phyloP scores from a whole-genome alignment of 2,329 filamentous ascomycete genomes.

The Colletotrichum phormii region DNA sequence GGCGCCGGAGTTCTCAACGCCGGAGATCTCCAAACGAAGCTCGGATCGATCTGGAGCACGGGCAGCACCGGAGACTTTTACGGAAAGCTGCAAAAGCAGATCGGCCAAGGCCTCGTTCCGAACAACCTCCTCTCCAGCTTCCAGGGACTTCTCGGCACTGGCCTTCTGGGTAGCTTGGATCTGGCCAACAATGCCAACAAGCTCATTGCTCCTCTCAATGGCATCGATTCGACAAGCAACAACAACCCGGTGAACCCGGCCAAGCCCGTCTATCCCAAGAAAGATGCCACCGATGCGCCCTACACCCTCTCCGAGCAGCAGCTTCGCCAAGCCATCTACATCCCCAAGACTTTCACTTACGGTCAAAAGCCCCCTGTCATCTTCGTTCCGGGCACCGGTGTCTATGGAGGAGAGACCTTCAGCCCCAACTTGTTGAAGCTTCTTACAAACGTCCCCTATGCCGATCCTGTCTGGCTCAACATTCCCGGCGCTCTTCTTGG shows the following conservation, averaged over 20 bases:
- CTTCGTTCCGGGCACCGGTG: constrained; percentile 64
- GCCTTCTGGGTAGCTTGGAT: constrained; percentile 1
- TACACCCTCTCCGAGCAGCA: constrained; percentile 59
- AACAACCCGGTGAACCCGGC: constrained; percentile 20
- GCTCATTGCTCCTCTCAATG: constrained; percentile 11
- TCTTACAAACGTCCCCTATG: constrained; percentile 52
- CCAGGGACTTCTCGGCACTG: constrained; percentile 19
- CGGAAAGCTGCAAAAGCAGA: constrained; percentile 22
- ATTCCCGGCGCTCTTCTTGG: constrained; percentile 58
- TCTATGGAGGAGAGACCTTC: constrained; percentile 58
- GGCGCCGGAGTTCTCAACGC: not conserved
- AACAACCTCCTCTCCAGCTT: constrained; percentile 12
- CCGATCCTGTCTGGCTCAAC: constrained; percentile 67
- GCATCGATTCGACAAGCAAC: constrained; percentile 19
- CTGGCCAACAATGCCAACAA: constrained; percentile 10
- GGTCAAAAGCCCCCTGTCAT: constrained; percentile 60
- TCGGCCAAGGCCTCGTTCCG: constrained; percentile 12
- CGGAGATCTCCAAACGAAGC: constrained; percentile 19
- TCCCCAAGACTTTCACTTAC: constrained; percentile 60
- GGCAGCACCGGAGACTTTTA: constrained; percentile 20
- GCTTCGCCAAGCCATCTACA: constrained; percentile 64
- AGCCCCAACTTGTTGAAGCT: constrained; percentile 61
- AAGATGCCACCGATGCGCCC: constrained; percentile 54
- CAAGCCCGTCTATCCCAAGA: constrained; percentile 49
- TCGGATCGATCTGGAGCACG: constrained; percentile 22